phyloP scores from a whole-genome alignment of 2,329 filamentous ascomycete species.

The Emmonsia crescens region DNA sequence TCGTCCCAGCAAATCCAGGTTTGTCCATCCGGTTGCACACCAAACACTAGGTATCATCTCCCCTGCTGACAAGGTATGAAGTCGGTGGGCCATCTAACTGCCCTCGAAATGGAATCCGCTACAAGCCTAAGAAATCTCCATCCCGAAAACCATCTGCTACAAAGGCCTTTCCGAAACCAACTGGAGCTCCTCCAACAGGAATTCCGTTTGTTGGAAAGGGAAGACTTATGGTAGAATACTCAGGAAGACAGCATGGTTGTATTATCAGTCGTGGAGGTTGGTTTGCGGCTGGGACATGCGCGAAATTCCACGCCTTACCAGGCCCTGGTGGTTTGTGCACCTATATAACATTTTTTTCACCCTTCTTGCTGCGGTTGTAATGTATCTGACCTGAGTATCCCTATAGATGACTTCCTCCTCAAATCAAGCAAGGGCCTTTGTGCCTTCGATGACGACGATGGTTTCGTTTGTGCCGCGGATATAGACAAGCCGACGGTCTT shows the following conservation, averaged over 20 bases:
- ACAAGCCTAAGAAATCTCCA: constrained; percentile 45
- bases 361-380: not conserved
- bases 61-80: constrained; percentile 8
- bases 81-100: constrained; percentile 51
- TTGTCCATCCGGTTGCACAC: constrained; percentile 9
- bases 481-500: constrained; percentile 22
- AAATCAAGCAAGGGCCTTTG: constrained; percentile 50
- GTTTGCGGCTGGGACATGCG: constrained; percentile 58
- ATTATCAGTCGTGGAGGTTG: constrained; percentile 57
- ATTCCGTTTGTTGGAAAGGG: constrained; percentile 48
- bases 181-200: constrained; percentile 14
- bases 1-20: constrained; percentile 45
- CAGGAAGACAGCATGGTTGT: constrained; percentile 42
- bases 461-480: constrained; percentile 42
- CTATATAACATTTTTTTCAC: not conserved
- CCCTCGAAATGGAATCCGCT: constrained; percentile 51
- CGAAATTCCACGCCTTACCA: constrained; percentile 30
- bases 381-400: constrained; percentile 24
- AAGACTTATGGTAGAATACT: constrained; percentile 43
- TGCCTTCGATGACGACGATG: constrained; percentile 39
- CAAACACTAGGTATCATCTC: not conserved
- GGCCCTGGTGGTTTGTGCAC: not conserved
- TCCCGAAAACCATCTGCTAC: constrained; percentile 9
- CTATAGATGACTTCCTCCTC: constrained; percentile 39
- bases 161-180: constrained; percentile 10